Base-by-base conservation (phyloP, 2,329 filamentous ascomycete species). In the Penicillium sp. region DNA sequence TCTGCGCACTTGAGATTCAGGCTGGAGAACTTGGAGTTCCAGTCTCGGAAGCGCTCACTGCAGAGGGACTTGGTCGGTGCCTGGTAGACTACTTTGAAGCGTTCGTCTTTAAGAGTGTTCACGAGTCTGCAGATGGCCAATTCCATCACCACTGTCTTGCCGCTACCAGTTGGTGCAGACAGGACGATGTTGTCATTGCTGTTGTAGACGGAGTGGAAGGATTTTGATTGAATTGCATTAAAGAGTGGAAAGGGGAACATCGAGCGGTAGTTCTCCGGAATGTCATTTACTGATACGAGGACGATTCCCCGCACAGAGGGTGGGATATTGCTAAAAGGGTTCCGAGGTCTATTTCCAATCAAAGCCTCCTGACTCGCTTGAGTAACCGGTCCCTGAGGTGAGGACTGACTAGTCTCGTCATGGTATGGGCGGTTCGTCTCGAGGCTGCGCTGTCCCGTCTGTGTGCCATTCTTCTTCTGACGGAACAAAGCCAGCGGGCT, bases 61-160 rank as follows among this genome's bases (percentile, higher is more conserved):
- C 90, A 96, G 1, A 95, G 77, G 0, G 90, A 89, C 62, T 94
- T 95, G 0, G 89, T 93, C 0, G 90, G 91, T 12, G 90, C 90
- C 72, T 90, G 88, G 64, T 95, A 96, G 3, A 95, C 82, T 41
- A 93, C 85, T 69, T 95, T 95, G 79, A 87, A 91, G 46, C 86
- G 77, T 68, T 74, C 84, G 65, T 73, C 82, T 65, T 70, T 78
- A 46, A 81, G 78, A 5, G 75, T 78, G 35, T 80, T 79, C 27
- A 89, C 78, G 3, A 92, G 77, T 55, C 84, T 85, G 72, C 89
- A 93, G 35, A 96, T 89, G 4, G 90, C 90, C 44, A 96, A 79
- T 70, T 96, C 91, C 59, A 95, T 80, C 10, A 94, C 80, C 1
- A 81, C 89, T 0, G 90, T 96, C 70, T 96, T 95, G 3, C 91